Evolutionary conservation across 192 early-diverging fungal genomes (phyloP).

Genomic region (Coemansia umbellata): DNA sequence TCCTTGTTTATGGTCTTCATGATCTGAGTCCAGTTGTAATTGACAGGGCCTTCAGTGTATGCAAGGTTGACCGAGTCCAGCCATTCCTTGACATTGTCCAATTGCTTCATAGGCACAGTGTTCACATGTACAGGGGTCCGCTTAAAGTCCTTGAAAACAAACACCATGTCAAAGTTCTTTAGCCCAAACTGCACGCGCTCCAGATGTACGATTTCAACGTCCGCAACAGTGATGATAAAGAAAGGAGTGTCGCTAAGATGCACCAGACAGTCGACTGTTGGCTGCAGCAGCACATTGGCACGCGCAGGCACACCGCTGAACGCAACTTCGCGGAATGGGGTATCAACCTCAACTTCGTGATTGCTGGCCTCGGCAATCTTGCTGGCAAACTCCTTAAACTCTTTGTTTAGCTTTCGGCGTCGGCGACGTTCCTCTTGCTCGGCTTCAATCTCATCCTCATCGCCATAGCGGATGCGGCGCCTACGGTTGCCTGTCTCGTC

Average conservation of each 20-base stretch:
- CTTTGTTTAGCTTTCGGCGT: conserved; percentile 80
- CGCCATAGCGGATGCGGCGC: conserved; percentile 83
- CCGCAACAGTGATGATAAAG: conserved; percentile 81
- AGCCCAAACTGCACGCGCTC: conserved; percentile 97
- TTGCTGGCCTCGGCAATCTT: conserved; percentile 84
- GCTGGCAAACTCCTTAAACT: conserved; percentile 90
- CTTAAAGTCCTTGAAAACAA: conserved; percentile 92
- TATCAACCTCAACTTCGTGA: conserved; percentile 81
- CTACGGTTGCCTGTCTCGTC: conserved; percentile 97
- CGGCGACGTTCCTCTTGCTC: conserved; percentile 93
- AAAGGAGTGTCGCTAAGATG: conserved; percentile 94
- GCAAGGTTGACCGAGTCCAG: conserved; percentile 88
- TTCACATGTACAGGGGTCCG: conserved; percentile 91
- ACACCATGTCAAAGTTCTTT: conserved; percentile 98
- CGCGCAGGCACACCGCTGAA: conserved; percentile 93
- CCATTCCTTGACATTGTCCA: conserved; percentile 96
- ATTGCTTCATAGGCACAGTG: conserved; percentile 84
- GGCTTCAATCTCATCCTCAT: conserved; percentile 95
- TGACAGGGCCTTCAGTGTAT: conserved; percentile 90
- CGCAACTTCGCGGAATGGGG: conserved; percentile 88
- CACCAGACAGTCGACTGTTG: conserved; percentile 94
- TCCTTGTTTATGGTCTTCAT: conserved; percentile 98
- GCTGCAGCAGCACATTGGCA: conserved; percentile 89
- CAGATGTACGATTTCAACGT: conserved; percentile 93
- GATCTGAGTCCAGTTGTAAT: conserved; percentile 92